phyloP scores from a whole-genome alignment of 164 flowering plant genomes.

The Vitis amurensis region DNA sequence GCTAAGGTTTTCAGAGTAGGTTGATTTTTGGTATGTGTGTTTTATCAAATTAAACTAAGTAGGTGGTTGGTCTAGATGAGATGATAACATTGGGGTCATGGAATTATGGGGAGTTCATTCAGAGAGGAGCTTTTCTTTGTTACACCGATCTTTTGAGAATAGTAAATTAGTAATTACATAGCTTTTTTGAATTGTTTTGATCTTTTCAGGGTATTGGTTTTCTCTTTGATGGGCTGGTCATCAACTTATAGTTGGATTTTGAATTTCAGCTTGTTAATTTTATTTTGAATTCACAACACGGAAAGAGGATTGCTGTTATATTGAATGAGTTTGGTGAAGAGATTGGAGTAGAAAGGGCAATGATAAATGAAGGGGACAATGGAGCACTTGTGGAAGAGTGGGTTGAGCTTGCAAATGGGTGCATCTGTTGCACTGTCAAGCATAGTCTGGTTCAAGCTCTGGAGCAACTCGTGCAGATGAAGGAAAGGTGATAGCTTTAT shows the following conservation, averaged over 20 bases:
- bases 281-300: conserved; percentile 78
- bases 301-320: conserved; percentile 93
- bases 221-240: background rate
- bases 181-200: background rate
- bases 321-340: conserved; percentile 98
- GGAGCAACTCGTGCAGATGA: conserved; percentile 86
- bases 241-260: background rate
- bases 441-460: conserved; percentile 96
- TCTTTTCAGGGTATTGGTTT: background rate
- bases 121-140: too few relatives aligned
- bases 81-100: too few relatives aligned
- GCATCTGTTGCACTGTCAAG: conserved; percentile 96
- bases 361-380: conserved; percentile 93
- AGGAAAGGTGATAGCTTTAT: conserved; percentile 61
- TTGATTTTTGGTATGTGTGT: background rate
- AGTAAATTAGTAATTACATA: background rate
- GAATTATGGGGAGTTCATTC: too few relatives aligned
- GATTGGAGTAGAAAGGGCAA: conserved; percentile 93
- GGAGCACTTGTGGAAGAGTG: conserved; percentile 94
- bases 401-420: conserved; percentile 99
- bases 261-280: conserved; percentile 70
- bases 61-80: too few relatives aligned
- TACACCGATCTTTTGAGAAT: too few relatives aligned
- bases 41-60: background rate
- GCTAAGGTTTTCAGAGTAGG: background rate